Evolutionary conservation across 2,329 filamentous ascomycete genomes (phyloP), one percentile per base, ranked within the genome.

Genomic region (Colletotrichum sublineola): DNA sequence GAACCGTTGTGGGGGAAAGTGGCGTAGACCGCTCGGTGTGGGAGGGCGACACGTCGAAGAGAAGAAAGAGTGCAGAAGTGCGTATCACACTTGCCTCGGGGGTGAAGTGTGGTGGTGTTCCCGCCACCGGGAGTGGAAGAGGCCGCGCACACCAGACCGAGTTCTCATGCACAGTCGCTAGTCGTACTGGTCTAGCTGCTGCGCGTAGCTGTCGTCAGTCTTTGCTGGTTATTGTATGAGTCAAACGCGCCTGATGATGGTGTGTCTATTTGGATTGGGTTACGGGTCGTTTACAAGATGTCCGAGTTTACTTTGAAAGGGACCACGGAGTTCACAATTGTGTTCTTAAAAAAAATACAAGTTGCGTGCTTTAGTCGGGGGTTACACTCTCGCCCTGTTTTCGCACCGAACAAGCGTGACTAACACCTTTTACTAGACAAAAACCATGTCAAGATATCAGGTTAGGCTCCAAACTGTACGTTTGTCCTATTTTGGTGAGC

Each of bases 111-210:
- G 56, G 57, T 58, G 44, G 64, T 68, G 67, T 53, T 56, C 53
- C 64, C 60, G 69, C 66, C 69, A 72, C 69, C 42, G 52, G 58
- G 24, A 44, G 33, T 38, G 58, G 42, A 40, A 20, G 56, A 50
- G 69, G 58, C 60, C 66, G 60, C 69, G 69, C 66, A 72, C 60
- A 60, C 69, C 65, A 67, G 20, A 40, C 31, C 44, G 58, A 72
- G 66, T 65, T 60, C 69, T 64, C 60, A 60, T 38, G 36, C 38
- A 24, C 7, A 9, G 40, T 15, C 44, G 40, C 15, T 46, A 36
- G 65, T 63, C 29, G 64, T 38, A 46, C 29, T 50, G 63, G 48
- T 42, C 44, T 29, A 42, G 33, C 24, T 52, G 33, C 31, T 72
- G 31, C 53, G 69, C 12, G 66, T 58, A 69, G 53, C 15, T 52